Evolutionary conservation across 2,329 filamentous ascomycete genomes (phyloP).

Genomic region (Cladosporium sp.): DNA sequence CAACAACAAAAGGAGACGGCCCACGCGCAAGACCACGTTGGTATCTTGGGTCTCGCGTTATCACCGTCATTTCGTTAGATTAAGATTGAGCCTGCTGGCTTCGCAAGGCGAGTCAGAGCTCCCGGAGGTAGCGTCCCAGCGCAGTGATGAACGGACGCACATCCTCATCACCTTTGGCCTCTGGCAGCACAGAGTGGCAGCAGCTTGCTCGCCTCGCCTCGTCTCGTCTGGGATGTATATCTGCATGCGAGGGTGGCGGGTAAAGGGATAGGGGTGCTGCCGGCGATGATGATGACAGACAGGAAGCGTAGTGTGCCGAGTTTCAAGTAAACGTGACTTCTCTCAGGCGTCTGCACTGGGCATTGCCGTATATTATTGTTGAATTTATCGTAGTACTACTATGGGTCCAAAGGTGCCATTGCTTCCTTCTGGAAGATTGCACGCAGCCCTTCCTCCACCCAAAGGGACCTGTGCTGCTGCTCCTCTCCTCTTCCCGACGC

Average conservation of each 20-base stretch:
- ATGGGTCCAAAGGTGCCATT: background rate
- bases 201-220: background rate
- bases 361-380: background rate
- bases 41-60: background rate
- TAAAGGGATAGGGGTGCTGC: background rate
- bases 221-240: background rate
- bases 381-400: background rate
- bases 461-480: background rate
- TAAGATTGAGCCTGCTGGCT: slow-evolving; percentile 5
- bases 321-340: background rate
- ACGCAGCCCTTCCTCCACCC: background rate
- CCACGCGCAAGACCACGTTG: background rate
- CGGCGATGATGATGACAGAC: background rate
- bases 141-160: slow-evolving; percentile 1
- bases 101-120: slow-evolving; percentile 2
- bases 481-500: background rate
- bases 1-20: background rate
- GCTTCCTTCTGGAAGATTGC: slow-evolving; percentile 8
- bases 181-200: background rate
- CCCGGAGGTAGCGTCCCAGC: slow-evolving; percentile 6
- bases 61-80: slow-evolving; percentile 5
- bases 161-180: slow-evolving; percentile 1
- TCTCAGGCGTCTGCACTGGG: background rate
- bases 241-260: background rate
- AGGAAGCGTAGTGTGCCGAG: background rate